Evolutionary conservation across 148 eudicot species (phyloP).

Genomic region (Cornus controversa): DNA sequence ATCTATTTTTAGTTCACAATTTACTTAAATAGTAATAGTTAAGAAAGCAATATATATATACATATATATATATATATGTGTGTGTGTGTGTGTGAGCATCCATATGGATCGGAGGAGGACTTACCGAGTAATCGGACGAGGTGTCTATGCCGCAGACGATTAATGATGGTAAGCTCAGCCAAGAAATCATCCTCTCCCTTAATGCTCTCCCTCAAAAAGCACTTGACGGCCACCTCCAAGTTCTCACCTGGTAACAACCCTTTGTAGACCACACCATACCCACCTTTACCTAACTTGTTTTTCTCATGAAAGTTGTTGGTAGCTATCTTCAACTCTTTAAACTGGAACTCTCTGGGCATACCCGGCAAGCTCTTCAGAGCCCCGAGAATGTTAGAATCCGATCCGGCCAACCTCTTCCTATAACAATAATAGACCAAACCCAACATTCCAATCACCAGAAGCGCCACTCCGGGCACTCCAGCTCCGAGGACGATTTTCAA

Average conservation of each 20-base stretch:
- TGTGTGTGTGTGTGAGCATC: too few species aligned
- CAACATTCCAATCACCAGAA: conserved; percentile 18
- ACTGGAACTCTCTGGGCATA: conserved; percentile 67
- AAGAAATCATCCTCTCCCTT: conserved; percentile 85
- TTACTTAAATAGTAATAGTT: too few species aligned
- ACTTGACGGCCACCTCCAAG: conserved; percentile 73
- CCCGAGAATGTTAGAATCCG: conserved; percentile 49
- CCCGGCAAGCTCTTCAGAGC: conserved; percentile 74
- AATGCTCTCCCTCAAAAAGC: conserved; percentile 68
- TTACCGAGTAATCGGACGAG: conserved; percentile 80
- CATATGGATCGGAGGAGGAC: conserved; percentile 4
- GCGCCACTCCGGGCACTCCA: conserved; percentile 19
- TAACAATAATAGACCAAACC: conserved; percentile 15
- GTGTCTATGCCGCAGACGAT: conserved; percentile 77
- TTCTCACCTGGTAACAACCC: conserved; percentile 50
- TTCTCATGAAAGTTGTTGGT: conserved; percentile 65
- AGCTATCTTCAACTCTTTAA: conserved; percentile 67
- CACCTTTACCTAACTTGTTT: conserved; percentile 77
- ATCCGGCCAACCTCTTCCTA: conserved; percentile 16
- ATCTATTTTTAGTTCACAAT: too few species aligned
- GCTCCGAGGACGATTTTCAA: conserved; percentile 16
- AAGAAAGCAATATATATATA: too few species aligned
- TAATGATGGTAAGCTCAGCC: conserved; percentile 86
- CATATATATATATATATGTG: too few species aligned
- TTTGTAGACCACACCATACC: conserved; percentile 68